A percentile compares a stretch with the other conserved stretches of the same genome.
These are phyloP conservation scores for Linnemannia elongata DNA, from an alignment of 192 early-diverging fungal species.

Conservation along the genomic window DNA sequence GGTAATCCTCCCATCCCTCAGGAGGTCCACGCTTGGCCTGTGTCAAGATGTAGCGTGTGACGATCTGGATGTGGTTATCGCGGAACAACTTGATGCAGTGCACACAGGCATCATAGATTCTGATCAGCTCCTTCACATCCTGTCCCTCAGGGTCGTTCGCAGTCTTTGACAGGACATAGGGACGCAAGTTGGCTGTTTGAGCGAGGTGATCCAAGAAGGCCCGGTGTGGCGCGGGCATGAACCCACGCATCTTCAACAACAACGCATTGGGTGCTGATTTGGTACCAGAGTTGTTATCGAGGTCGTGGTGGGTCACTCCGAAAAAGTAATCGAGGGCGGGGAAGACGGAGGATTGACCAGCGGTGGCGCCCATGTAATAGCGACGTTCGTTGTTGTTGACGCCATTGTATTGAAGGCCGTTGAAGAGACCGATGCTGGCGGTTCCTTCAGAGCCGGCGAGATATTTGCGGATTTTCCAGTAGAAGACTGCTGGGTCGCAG, in stretches of 20 bases:
- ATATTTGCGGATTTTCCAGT: slow-evolving; percentile 91
- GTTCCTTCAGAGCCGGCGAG: slow-evolving; percentile 90
- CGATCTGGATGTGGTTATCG: slow-evolving; percentile 92
- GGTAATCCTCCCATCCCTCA: slow-evolving; percentile 45
- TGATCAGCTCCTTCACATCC: slow-evolving; percentile 22
- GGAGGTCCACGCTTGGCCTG: slow-evolving; percentile 75
- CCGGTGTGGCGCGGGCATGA: slow-evolving; percentile 90
- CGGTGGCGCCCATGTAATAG: slow-evolving; percentile 87
- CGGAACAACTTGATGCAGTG: slow-evolving; percentile 87
- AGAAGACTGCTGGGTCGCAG: slow-evolving; percentile 95
- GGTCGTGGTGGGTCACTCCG: slow-evolving; percentile 84
- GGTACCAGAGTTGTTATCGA: background rate
- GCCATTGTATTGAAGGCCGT: slow-evolving; percentile 92
- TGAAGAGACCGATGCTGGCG: slow-evolving; percentile 72
- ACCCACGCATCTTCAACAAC: slow-evolving; percentile 84
- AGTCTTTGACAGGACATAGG: slow-evolving; percentile 64
- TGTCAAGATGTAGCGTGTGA: slow-evolving; percentile 91
- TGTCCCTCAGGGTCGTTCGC: background rate
- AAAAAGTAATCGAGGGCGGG: slow-evolving; percentile 90
- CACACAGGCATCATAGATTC: slow-evolving; percentile 84
- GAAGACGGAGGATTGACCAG: slow-evolving; percentile 90
- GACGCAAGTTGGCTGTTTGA: slow-evolving; percentile 71
- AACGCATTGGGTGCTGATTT: slow-evolving; percentile 72
- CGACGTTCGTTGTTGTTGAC: slow-evolving; percentile 83
- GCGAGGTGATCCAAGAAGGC: slow-evolving; percentile 83